These are phyloP conservation scores for Mariannaea elegans DNA, from an alignment of 2,329 filamentous ascomycete genomes.

Conservation along the genomic window DNA sequence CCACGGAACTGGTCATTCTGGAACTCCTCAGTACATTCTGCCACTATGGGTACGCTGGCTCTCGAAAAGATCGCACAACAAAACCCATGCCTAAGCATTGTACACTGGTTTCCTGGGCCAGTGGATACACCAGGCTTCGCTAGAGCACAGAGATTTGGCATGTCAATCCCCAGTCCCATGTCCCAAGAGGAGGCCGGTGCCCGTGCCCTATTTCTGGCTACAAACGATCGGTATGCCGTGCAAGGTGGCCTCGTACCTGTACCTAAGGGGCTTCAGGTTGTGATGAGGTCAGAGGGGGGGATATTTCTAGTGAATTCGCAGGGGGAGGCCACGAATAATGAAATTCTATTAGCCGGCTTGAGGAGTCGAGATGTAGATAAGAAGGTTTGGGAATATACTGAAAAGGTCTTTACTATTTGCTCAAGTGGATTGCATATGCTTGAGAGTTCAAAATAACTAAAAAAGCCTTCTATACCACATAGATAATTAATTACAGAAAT, in stretches of 20 bases:
- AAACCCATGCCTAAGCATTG: slow-evolving; percentile 5
- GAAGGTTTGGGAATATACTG: neutral
- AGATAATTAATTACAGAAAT: too few species aligned
- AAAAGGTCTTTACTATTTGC: neutral
- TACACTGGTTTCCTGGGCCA: slow-evolving; percentile 11
- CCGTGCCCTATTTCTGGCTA: slow-evolving; percentile 2
- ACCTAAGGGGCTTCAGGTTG: neutral
- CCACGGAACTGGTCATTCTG: neutral
- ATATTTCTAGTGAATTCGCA: slow-evolving; percentile 5
- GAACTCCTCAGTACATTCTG: slow-evolving; percentile 9
- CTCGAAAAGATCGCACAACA: neutral
- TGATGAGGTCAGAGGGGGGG: neutral
- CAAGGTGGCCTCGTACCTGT: neutral
- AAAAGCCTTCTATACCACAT: too few species aligned
- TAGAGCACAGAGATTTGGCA: neutral
- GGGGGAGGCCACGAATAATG: slow-evolving; percentile 14
- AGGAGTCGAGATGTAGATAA: neutral
- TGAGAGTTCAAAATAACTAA: too few species aligned
- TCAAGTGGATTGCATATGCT: neutral
- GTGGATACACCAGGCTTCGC: neutral
- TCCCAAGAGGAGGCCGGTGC: slow-evolving; percentile 1
- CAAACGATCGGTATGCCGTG: neutral
- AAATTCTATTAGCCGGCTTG: slow-evolving; percentile 1
- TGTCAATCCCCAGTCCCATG: neutral
- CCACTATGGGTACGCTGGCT: slow-evolving; percentile 17